Percentiles rank a stretch among this genome's conserved stretches.
Evolutionary conservation across 2,329 filamentous ascomycete species (phyloP).

Genomic region (Knufia petricola): DNA sequence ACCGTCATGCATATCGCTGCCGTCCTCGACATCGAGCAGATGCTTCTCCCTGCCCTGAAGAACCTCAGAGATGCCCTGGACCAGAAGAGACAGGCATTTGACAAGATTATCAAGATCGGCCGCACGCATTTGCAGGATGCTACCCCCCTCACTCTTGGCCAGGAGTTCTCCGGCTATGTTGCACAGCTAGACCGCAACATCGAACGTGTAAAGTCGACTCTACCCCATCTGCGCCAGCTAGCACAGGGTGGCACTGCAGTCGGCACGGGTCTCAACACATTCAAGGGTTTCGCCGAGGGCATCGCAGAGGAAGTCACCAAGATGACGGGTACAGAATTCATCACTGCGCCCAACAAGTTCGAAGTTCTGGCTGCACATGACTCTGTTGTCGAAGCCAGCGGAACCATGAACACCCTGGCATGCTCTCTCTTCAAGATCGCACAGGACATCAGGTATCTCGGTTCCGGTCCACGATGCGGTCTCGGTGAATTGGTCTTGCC

Average conservation of each 20-base stretch:
- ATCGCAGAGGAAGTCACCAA: constrained; percentile 84
- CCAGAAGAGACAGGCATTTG: constrained; percentile 79
- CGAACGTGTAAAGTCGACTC: constrained; percentile 69
- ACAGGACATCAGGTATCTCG: constrained; percentile 94
- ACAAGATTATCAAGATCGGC: constrained; percentile 97
- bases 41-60: constrained; percentile 71
- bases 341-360: constrained; percentile 98
- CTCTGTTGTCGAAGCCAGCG: constrained; percentile 86
- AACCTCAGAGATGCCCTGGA: constrained; percentile 76
- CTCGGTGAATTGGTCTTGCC: constrained; percentile 87
- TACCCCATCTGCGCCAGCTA: constrained; percentile 76
- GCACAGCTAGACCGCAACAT: constrained; percentile 88
- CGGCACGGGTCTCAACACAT: constrained; percentile 95
- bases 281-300: constrained; percentile 86
- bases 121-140: constrained; percentile 96
- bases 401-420: constrained; percentile 80
- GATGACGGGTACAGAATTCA: constrained; percentile 87
- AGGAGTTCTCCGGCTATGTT: constrained; percentile 97
- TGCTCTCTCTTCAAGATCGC: constrained; percentile 91
- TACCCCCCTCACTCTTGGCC: constrained; percentile 85
- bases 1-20: constrained; percentile 99
- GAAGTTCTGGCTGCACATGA: constrained; percentile 94
- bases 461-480: constrained; percentile 89
- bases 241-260: constrained; percentile 96
- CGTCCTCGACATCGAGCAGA: constrained; percentile 80